Percentiles rank a stretch among this genome's conserved stretches.
phyloP scores from a whole-genome alignment of 2,329 filamentous ascomycete genomes.

The Neofusicoccum parvum region DNA sequence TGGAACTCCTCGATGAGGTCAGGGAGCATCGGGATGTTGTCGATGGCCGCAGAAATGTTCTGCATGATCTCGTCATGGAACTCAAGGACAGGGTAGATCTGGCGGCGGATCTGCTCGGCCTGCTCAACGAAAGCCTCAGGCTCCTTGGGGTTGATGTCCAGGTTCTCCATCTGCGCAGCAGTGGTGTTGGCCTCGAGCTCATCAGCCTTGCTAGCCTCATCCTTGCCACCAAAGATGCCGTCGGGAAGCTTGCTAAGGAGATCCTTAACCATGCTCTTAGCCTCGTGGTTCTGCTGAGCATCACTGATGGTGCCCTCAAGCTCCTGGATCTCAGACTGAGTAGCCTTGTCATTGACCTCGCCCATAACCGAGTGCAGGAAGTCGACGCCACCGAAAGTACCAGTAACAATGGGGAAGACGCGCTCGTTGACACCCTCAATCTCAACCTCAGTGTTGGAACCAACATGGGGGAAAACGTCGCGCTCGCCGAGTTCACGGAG shows the following conservation, averaged over 20 bases:
- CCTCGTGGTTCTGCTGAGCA: slow-evolving; percentile 61
- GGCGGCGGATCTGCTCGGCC: slow-evolving; percentile 69
- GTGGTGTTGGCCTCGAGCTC: slow-evolving; percentile 77
- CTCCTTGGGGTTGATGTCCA: slow-evolving; percentile 72
- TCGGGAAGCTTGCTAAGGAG: slow-evolving; percentile 80
- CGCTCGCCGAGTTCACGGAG: slow-evolving; percentile 83
- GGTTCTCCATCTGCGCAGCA: slow-evolving; percentile 73
- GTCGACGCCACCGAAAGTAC: slow-evolving; percentile 92
- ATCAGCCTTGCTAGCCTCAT: slow-evolving; percentile 74
- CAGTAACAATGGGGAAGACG: slow-evolving; percentile 84
- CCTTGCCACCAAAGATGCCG: slow-evolving; percentile 71
- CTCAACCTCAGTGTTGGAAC: slow-evolving; percentile 69
- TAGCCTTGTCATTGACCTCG: slow-evolving; percentile 82
- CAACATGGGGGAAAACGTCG: slow-evolving; percentile 85
- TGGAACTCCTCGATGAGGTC: slow-evolving; percentile 84
- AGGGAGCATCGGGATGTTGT: slow-evolving; percentile 82
- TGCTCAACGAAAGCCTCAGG: slow-evolving; percentile 85
- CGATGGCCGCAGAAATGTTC: slow-evolving; percentile 73
- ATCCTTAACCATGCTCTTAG: slow-evolving; percentile 75
- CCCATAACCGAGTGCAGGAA: slow-evolving; percentile 86
- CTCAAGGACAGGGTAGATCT: slow-evolving; percentile 87
- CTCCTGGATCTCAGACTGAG: slow-evolving; percentile 86
- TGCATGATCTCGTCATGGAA: slow-evolving; percentile 91
- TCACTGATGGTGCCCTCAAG: slow-evolving; percentile 78
- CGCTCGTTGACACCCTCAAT: slow-evolving; percentile 65